phyloP scores from a whole-genome alignment of 768 basidiomycete genomes.

The Rhodotorula sphaerocarpa region DNA sequence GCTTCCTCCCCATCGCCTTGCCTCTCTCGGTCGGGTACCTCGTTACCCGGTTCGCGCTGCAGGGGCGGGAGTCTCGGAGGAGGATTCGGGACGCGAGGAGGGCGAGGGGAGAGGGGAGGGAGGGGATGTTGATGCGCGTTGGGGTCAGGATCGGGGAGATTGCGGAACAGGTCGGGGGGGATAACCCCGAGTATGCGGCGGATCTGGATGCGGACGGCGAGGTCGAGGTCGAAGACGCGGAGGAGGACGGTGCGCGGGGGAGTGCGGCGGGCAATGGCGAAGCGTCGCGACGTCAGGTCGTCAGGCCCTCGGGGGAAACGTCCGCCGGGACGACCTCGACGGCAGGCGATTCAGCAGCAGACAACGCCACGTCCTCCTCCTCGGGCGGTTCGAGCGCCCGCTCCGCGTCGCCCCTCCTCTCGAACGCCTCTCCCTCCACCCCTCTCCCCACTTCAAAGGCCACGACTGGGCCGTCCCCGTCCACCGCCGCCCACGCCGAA shows the following conservation, averaged over 20 bases:
- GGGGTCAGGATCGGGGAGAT: constrained; percentile 25
- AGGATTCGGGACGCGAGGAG: constrained; percentile 54
- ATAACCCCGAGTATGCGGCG: constrained; percentile 27
- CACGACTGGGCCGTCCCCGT: background rate
- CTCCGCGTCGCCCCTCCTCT: background rate
- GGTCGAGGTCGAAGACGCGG: background rate
- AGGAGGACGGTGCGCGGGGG: constrained; percentile 1
- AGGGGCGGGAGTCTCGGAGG: constrained; percentile 55
- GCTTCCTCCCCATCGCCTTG: constrained; percentile 25
- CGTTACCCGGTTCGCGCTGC: constrained; percentile 54
- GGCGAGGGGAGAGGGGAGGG: constrained; percentile 8
- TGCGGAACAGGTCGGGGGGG: constrained; percentile 19
- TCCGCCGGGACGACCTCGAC: background rate
- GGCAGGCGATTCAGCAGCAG: too few species aligned
- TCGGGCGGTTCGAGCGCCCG: background rate
- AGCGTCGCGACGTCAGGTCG: background rate
- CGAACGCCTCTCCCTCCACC: background rate
- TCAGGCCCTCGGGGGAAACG: background rate
- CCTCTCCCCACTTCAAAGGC: background rate
- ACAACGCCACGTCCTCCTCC: too few species aligned
- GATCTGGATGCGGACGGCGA: background rate
- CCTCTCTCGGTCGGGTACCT: constrained; percentile 28
- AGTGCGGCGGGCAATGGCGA: background rate
- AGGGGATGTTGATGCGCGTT: constrained; percentile 25
- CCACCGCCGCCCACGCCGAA: background rate